Conservation (phyloP, 768 basidiomycete species). For the Tricholoma bakamatsutake region DNA sequence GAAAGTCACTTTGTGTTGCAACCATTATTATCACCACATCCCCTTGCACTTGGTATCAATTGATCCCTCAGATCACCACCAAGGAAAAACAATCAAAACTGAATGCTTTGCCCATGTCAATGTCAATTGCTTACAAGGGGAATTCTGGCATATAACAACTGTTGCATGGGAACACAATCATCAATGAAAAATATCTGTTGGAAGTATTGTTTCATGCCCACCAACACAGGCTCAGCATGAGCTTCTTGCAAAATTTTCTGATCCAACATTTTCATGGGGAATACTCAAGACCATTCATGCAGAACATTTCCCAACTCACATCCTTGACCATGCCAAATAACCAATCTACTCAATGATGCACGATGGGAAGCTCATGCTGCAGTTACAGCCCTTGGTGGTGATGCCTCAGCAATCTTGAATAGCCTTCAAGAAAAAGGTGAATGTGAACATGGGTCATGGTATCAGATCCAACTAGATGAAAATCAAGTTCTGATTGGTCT, state of each 20-base stretch:
- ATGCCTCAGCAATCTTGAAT: too few species aligned
- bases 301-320: too few species aligned
- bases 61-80: slow-evolving; percentile 14
- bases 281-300: too few species aligned
- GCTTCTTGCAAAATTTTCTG: background rate
- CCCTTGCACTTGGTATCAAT: slow-evolving; percentile 5
- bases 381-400: too few species aligned
- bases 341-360: too few species aligned
- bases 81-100: slow-evolving; percentile 3
- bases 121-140: slow-evolving; percentile 1
- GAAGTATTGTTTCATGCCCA: slow-evolving; percentile 6
- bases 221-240: slow-evolving; percentile 13
- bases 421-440: too few species aligned
- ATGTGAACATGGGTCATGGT: too few species aligned
- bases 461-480: too few species aligned
- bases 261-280: too few species aligned
- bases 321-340: too few species aligned
- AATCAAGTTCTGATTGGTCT: slow-evolving; percentile 7
- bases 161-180: slow-evolving; percentile 21
- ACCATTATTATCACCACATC: slow-evolving; percentile 4
- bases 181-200: slow-evolving; percentile 13
- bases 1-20: slow-evolving; percentile 17
- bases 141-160: background rate
- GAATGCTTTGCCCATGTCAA: slow-evolving; percentile 21
- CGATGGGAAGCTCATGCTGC: too few species aligned